Conservation (phyloP, 345 rosid species). For the Lumnitzera racemosa region DNA sequence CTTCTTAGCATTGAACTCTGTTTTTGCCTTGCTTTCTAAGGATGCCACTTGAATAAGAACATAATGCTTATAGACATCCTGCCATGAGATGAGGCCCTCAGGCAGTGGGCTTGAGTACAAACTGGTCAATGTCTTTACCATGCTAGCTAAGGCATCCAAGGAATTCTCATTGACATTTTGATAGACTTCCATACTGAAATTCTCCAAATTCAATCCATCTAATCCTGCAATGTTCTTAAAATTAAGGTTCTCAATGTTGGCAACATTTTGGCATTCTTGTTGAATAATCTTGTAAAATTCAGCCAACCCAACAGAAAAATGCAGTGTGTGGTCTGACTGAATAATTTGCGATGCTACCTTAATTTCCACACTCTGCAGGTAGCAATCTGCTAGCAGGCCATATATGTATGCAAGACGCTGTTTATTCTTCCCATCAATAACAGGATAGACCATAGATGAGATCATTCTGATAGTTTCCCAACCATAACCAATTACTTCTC, state of each 20-base stretch:
- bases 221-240: slow-evolving; percentile 72
- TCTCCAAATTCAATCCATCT: slow-evolving; percentile 55
- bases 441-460: slow-evolving; percentile 60
- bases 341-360: slow-evolving; percentile 27
- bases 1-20: slow-evolving; percentile 33
- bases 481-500: slow-evolving; percentile 53
- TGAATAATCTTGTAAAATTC: slow-evolving; percentile 45
- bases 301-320: slow-evolving; percentile 30
- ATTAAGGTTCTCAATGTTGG: slow-evolving; percentile 67
- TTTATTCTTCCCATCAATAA: slow-evolving; percentile 75
- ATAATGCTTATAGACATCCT: slow-evolving; percentile 66
- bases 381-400: slow-evolving; percentile 77
- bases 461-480: slow-evolving; percentile 54
- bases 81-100: slow-evolving; percentile 50
- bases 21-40: slow-evolving; percentile 36
- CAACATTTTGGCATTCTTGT: slow-evolving; percentile 75
- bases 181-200: slow-evolving; percentile 57
- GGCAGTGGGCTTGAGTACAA: slow-evolving; percentile 35
- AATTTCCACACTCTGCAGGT: slow-evolving; percentile 41
- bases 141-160: slow-evolving; percentile 77
- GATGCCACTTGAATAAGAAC: slow-evolving; percentile 38
- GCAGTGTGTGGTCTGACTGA: slow-evolving; percentile 19
- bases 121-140: slow-evolving; percentile 54
- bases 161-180: slow-evolving; percentile 42
- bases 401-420: slow-evolving; percentile 65